Evolutionary conservation across 768 basidiomycete genomes (phyloP), one percentile per base, ranked within the genome.

Genomic region (Hortiboletus campestris): DNA sequence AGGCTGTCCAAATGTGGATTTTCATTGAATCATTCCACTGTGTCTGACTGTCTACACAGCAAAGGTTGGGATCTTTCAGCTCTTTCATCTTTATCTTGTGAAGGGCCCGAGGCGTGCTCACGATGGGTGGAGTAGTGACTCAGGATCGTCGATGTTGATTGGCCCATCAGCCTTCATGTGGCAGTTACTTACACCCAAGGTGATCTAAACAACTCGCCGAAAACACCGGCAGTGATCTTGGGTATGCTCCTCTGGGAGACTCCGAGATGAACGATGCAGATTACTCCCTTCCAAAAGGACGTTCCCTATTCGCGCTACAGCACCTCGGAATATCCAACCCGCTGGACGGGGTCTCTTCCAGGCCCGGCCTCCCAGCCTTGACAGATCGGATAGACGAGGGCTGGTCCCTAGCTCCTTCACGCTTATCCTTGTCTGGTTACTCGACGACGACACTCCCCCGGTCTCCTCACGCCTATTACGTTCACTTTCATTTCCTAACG

Each of bases 391-490:
- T 20, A 44, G 51, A 51, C 38, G 43, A 51, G 62, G 62, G 64
- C 67, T 55, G 62, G 59, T 49, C 51, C 59, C 43, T 48, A 28
- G 6, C 46, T 32, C 38, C 17, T 58, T 46, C 35, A 2, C 52
- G 35, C 28, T 14, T 43, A 40, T 47, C 38, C 35, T 25, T 19
- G 29, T 44, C 50, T 46, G 34, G 16, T 45, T 46, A 38, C 32
- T 22, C 12, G 35, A 25, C 51, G 6, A 41, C 32, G 46, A 25
- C 29, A 16, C 53, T 28, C 43, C 39, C 25, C 17, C 6, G 12
- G 38, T 20, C 13, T 45, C 38, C n/a, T 47, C 35, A 31, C 36
- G 19, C 31, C 13, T 19, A n/a, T 49, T 31, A 41, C 47, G 10
- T 63, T 40, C 47, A 12, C 22, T n/a, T 22, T 13, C 34, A n/a